These are phyloP conservation scores for Yamadazyma insecticola DNA, from an alignment of 805 yeast species.

Conservation along the genomic window DNA sequence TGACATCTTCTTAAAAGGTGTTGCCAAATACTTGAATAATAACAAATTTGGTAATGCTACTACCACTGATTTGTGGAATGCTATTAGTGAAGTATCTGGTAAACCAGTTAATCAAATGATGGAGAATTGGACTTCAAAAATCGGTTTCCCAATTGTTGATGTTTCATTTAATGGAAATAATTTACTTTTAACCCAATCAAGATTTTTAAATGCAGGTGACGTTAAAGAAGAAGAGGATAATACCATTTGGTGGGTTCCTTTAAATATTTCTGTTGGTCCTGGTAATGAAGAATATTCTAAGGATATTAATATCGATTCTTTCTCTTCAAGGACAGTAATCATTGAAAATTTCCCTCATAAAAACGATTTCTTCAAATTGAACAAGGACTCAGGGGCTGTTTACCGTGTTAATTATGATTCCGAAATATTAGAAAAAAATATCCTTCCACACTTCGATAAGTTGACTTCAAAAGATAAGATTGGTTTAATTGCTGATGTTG, in stretches of 20 bases:
- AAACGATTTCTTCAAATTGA: constrained; percentile 39
- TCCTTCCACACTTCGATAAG: constrained; percentile 32
- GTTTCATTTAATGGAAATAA: constrained; percentile 38
- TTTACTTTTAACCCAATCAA: constrained; percentile 47
- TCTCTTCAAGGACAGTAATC: constrained; percentile 16
- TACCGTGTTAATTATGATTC: constrained; percentile 52
- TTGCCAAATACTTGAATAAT: constrained; percentile 59
- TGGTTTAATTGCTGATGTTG: constrained; percentile 51
- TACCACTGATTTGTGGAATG: constrained; percentile 68
- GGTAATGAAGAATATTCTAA: background rate
- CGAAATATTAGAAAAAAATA: constrained; percentile 33
- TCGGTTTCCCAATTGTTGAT: constrained; percentile 68
- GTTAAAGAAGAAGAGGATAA: constrained; percentile 52
- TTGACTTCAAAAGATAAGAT: constrained; percentile 47
- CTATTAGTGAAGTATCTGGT: constrained; percentile 60
- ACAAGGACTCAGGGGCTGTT: constrained; percentile 47
- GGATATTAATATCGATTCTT: constrained; percentile 16
- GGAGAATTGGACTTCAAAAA: constrained; percentile 66
- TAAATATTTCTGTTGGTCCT: constrained; percentile 29
- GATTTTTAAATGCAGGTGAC: constrained; percentile 64
- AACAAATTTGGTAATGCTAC: constrained; percentile 68
- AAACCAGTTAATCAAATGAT: constrained; percentile 55
- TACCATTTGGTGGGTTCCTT: constrained; percentile 57
- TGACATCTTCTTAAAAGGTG: constrained; percentile 67
- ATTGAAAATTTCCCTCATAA: constrained; percentile 19